A percentile compares a stretch with the other conserved stretches of the same genome.
Evolutionary conservation across 345 rosid genomes (phyloP).

Genomic region (Corchorus olitorius): DNA sequence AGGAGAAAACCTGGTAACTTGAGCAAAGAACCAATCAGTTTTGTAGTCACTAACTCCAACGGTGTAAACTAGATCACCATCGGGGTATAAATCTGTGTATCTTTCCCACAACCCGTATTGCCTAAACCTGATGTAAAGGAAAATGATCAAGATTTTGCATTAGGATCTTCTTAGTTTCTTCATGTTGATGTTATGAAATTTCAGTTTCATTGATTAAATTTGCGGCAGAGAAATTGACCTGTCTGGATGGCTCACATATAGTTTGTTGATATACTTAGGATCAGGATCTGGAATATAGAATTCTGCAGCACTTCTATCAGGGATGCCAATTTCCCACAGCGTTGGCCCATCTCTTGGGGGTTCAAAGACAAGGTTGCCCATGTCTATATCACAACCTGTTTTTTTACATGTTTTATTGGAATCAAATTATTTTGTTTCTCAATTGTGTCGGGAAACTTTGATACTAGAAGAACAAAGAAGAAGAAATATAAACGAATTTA

Average conservation of each 20-base stretch:
- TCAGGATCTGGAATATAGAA: constrained; percentile 79
- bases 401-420: background rate
- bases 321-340: constrained; percentile 87
- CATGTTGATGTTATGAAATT: background rate
- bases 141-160: too few species aligned
- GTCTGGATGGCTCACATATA: constrained; percentile 66
- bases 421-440: background rate
- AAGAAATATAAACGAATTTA: background rate
- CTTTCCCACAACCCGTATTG: constrained; percentile 93
- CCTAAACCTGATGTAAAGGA: constrained; percentile 53
- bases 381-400: constrained; percentile 54
- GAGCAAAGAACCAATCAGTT: constrained; percentile 89
- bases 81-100: constrained; percentile 64
- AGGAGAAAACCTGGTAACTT: constrained; percentile 59
- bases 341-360: constrained; percentile 88
- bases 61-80: constrained; percentile 62
- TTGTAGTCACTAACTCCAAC: constrained; percentile 57
- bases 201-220: background rate
- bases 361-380: constrained; percentile 53
- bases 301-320: constrained; percentile 75
- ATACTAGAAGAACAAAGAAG: background rate
- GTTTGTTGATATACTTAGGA: constrained; percentile 59
- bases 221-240: constrained; percentile 31
- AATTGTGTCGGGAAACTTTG: too few species aligned
- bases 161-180: background rate